Base-by-base conservation (phyloP, 1,284 basidiomycete genomes). In the Ceratobasidium theobromae region DNA sequence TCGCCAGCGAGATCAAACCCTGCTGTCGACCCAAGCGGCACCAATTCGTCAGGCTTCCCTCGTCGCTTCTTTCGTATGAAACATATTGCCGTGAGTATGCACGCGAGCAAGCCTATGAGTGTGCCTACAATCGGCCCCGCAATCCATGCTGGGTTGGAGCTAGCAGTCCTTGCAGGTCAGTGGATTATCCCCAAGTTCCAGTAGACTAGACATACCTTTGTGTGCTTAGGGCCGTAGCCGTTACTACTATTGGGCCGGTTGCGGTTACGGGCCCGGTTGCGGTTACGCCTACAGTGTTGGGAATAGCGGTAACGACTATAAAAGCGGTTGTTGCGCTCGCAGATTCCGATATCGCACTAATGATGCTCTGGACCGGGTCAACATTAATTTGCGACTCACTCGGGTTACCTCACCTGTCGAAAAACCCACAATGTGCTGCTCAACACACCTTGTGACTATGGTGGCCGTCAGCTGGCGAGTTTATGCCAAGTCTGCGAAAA, bases 231-330 rank as follows among this genome's bases (percentile, higher is more conserved):
- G n/a, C n/a, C n/a, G n/a, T n/a, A n/a, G n/a, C n/a, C n/a, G n/a
- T n/a, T n/a, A n/a, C n/a, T n/a, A n/a, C 55, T 45, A 14, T 60
- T 60, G 9, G 41, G 18, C 5, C 41, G 21, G 18, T 23, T 45
- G 21, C 18, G n/a, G 27, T 28, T 6, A 16, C 9, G n/a, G 14
- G 14, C 12, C 16, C 8, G 43, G 18, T 45, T n/a, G 12, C 23
- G 40, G 35, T 8, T 38, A 38, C 12, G 38, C 6, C 40, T 18
- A 38, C 8, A 12, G 4, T 27, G 18, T 6, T 16, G 11, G 45
- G 18, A 45, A 38, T 1, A 30, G 45, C 54, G 12, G 27, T 65
- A 35, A 11, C 65, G 38, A 11, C 53, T 66, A 25, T 68, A 62
- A 8, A 53, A 49, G 41, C 67, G 66, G 21, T n/a, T n/a, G n/a